Evolutionary conservation across 2,329 filamentous ascomycete species (phyloP).

Genomic region (Phialophora chinensis): DNA sequence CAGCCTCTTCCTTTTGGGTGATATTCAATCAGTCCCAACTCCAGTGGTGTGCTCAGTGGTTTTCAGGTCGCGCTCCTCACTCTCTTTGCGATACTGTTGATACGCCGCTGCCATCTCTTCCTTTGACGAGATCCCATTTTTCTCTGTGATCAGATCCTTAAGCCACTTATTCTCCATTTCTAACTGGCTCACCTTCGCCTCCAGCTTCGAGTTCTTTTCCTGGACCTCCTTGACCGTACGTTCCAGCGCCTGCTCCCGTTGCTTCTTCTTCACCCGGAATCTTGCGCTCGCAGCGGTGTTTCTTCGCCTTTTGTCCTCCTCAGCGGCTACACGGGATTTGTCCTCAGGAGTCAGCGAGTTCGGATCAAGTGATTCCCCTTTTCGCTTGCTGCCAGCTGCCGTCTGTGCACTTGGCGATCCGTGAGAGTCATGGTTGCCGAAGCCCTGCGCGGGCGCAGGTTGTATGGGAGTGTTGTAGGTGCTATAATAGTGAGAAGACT

Average conservation of each 20-base stretch:
- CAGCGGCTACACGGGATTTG: constrained; percentile 72
- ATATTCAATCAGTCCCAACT: constrained; percentile 40
- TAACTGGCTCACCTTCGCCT: constrained; percentile 75
- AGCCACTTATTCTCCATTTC: constrained; percentile 84
- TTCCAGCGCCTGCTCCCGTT: constrained; percentile 86
- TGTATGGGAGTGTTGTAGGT: constrained; percentile 40
- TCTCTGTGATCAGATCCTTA: constrained; percentile 80
- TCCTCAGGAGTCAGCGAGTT: constrained; percentile 66
- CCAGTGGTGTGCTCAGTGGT: constrained; percentile 38
- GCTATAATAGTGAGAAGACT: constrained; percentile 33
- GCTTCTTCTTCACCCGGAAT: constrained; percentile 96
- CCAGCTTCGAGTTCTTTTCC: constrained; percentile 76
- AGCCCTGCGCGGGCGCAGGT: constrained; percentile 34
- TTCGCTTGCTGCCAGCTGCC: constrained; percentile 10
- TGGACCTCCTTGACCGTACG: constrained; percentile 81
- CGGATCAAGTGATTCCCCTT: constrained; percentile 24
- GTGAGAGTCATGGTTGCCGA: constrained; percentile 26
- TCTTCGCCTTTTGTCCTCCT: constrained; percentile 87
- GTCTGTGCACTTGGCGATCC: constrained; percentile 18
- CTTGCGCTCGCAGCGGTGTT: constrained; percentile 88
- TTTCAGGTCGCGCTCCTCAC: constrained; percentile 39
- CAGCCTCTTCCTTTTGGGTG: constrained; percentile 29
- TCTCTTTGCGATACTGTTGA: constrained; percentile 49
- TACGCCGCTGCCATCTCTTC: constrained; percentile 50
- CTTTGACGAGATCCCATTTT: constrained; percentile 64